Evolutionary conservation across 371 early-diverging fungal species (phyloP).

Genomic region (Catenaria anguillulae): DNA sequence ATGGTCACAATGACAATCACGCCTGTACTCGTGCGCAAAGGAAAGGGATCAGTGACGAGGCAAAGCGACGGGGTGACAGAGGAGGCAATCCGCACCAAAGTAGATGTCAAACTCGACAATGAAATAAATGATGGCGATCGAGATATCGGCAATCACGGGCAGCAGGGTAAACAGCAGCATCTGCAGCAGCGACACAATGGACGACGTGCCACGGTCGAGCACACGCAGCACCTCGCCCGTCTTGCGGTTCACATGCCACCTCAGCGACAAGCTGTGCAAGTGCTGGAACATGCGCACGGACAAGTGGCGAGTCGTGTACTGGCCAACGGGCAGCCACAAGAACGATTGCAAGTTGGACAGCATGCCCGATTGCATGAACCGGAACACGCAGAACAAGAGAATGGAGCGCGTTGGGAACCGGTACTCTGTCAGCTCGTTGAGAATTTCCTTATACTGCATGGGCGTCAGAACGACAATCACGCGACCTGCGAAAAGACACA

Average conservation of each 20-base stretch:
- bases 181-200: conserved; percentile 60
- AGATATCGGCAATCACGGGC: conserved; percentile 74
- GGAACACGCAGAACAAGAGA: conserved; percentile 37
- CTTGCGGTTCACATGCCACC: conserved; percentile 84
- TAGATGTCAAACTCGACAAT: conserved; percentile 47
- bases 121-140: conserved; percentile 59
- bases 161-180: conserved; percentile 75
- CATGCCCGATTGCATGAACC: conserved; percentile 17
- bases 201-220: conserved; percentile 74
- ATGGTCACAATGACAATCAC: conserved; percentile 73
- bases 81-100: conserved; percentile 8
- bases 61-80: neutral
- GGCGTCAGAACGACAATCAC: conserved; percentile 2
- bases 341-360: conserved; percentile 60
- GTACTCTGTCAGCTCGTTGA: neutral
- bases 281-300: conserved; percentile 76
- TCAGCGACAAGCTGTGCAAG: conserved; percentile 57
- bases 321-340: conserved; percentile 81
- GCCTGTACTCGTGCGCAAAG: conserved; percentile 19
- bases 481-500: neutral
- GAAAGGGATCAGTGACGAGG: neutral
- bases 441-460: neutral
- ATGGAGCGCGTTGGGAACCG: conserved; percentile 24
- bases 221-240: conserved; percentile 83
- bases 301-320: conserved; percentile 71